Evolutionary conservation across 225 moss, liverwort and hornwort genomes (phyloP).

Genomic region (Polytrichum commune): DNA sequence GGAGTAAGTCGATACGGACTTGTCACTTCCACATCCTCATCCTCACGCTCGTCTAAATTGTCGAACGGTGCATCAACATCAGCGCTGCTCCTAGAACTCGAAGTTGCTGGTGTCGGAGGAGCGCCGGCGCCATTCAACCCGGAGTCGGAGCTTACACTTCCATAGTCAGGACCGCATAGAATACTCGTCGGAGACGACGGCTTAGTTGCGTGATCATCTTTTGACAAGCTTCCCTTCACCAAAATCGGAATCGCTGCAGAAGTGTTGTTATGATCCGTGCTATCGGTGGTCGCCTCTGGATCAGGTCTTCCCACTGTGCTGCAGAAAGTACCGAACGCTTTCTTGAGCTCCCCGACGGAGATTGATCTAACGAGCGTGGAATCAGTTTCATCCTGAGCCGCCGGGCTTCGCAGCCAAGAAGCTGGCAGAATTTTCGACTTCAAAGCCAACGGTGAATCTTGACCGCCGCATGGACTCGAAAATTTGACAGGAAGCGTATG

Average conservation of each 20-base stretch:
- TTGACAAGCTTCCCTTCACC: background rate
- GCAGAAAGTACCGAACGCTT: no score
- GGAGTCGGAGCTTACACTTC: slow-evolving; percentile 44
- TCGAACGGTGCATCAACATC: slow-evolving; percentile 1
- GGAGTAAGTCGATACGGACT: slow-evolving; percentile 16
- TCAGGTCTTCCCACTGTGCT: no score
- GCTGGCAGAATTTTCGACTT: background rate
- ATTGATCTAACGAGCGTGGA: background rate
- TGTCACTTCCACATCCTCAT: slow-evolving; percentile 19
- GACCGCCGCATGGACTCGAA: background rate
- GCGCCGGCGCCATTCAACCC: slow-evolving; percentile 35
- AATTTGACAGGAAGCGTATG: slow-evolving; percentile 7
- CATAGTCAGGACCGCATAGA: slow-evolving; percentile 65
- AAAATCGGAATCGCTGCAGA: no score
- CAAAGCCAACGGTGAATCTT: background rate
- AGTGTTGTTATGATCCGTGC: no score
- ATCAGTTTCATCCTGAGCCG: background rate
- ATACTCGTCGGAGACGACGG: slow-evolving; percentile 73
- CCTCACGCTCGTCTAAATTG: slow-evolving; percentile 38
- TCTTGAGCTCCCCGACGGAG: no score
- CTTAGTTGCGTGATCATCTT: slow-evolving; percentile 2
- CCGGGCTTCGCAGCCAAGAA: slow-evolving; percentile 5
- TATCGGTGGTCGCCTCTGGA: no score
- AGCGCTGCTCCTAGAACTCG: slow-evolving; percentile 30
- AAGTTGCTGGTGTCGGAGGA: slow-evolving; percentile 28